phyloP scores from a whole-genome alignment of 2,329 filamentous ascomycete genomes.

The Achaetomium macrosporum region DNA sequence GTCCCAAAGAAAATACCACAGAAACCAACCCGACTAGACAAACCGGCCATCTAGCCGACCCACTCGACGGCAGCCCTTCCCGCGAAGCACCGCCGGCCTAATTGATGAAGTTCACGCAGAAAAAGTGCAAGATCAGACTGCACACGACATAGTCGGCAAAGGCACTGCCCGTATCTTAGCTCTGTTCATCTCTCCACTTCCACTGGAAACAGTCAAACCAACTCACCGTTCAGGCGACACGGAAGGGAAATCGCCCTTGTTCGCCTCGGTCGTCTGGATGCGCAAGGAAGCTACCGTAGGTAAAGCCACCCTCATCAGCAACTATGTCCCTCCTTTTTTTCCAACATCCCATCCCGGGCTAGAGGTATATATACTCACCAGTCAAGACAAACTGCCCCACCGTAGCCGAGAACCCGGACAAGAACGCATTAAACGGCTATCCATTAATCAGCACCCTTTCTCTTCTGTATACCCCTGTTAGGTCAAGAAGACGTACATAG shows the following conservation, averaged over 20 bases:
- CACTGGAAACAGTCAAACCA: neutral
- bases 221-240: conserved; percentile 74
- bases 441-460: neutral
- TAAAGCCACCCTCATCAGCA: neutral
- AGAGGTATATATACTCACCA: conserved; percentile 46
- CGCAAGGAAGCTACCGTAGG: conserved; percentile 58
- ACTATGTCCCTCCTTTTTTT: neutral
- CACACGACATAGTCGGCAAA: conserved; percentile 96
- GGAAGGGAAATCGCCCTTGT: conserved; percentile 68
- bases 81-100: conserved; percentile 38
- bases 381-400: conserved; percentile 98
- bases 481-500: conserved; percentile 61
- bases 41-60: neutral
- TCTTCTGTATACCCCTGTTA: neutral
- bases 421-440: conserved; percentile 97
- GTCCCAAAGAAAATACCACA: conserved; percentile 8
- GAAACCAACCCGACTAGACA: neutral
- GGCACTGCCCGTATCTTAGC: conserved; percentile 50
- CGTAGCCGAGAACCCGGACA: conserved; percentile 88
- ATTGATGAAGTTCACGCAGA: conserved; percentile 99
- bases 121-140: conserved; percentile 94
- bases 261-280: conserved; percentile 84
- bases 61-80: neutral
- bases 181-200: neutral
- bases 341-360: neutral